Percentiles rank a stretch among this genome's conserved stretches.
Conservation (phyloP, 208 protist species). For the Acanthamoeba sp. region DNA sequence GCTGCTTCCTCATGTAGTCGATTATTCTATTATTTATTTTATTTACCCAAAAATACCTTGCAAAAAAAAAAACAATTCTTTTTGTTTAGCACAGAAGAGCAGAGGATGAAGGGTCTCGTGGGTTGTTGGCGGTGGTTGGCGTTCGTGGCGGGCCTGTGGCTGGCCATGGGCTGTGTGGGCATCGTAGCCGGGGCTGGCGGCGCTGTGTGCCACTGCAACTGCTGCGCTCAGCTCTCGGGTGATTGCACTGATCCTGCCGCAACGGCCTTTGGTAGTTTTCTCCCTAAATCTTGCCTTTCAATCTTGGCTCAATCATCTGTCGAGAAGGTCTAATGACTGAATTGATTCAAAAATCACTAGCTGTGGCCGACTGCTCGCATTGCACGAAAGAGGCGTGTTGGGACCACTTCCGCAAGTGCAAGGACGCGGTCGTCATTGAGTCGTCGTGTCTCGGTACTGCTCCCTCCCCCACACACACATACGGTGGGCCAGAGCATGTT, state of each 20-base stretch:
- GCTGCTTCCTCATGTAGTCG: too few relatives aligned
- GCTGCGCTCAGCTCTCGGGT: constrained; percentile 9
- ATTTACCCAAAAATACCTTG: too few relatives aligned
- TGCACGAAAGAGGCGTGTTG: constrained; percentile 28
- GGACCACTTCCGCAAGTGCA: not conserved
- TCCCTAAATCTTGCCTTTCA: not conserved
- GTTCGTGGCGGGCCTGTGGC: not conserved
- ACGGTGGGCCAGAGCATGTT: too few relatives aligned
- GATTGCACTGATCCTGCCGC: not conserved
- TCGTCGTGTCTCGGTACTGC: not conserved
- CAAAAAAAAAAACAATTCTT: too few relatives aligned
- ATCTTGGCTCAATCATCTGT: not conserved
- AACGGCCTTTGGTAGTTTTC: not conserved
- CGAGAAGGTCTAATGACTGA: not conserved
- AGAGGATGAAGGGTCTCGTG: too few relatives aligned
- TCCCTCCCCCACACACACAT: not conserved
- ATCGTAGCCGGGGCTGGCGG: not conserved
- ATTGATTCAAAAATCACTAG: too few relatives aligned
- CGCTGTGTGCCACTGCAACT: constrained; percentile 23
- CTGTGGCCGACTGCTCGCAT: not conserved
- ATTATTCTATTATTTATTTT: too few relatives aligned
- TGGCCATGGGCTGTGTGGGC: not conserved
- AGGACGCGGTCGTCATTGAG: constrained; percentile 41
- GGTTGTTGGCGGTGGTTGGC: not conserved
- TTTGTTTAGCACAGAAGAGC: too few relatives aligned